A percentile compares a stretch with the other conserved stretches of the same genome.
These are phyloP conservation scores for Diaporthe vaccinii DNA, from an alignment of 2,329 filamentous ascomycete genomes.

Conservation along the genomic window DNA sequence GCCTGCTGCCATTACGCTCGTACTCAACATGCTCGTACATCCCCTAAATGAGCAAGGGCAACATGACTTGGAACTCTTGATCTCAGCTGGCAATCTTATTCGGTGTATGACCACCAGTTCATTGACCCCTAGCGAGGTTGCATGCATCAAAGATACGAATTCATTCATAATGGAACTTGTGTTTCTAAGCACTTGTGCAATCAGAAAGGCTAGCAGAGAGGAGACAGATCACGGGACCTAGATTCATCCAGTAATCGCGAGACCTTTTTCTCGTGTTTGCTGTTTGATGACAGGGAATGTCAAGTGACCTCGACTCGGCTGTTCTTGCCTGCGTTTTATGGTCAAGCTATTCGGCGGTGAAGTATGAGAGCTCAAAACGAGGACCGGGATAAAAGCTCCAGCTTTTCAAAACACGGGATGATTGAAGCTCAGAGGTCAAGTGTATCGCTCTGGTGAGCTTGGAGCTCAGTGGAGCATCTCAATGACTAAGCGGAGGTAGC, in stretches of 20 bases:
- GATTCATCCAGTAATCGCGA: neutral
- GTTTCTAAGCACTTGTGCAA: slow-evolving; percentile 4
- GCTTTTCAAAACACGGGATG: neutral
- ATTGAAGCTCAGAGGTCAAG: neutral
- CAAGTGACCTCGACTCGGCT: neutral
- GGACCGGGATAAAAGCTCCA: too few species aligned
- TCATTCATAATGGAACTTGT: slow-evolving; percentile 7
- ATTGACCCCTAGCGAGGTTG: neutral
- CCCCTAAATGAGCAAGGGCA: neutral
- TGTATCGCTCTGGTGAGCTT: neutral
- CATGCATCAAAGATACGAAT: neutral
- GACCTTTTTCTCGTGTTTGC: neutral
- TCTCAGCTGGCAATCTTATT: neutral
- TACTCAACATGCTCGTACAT: slow-evolving; percentile 7
- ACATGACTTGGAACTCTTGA: slow-evolving; percentile 2
- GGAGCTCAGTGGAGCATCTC: too few species aligned
- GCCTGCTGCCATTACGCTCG: neutral
- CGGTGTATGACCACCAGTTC: neutral
- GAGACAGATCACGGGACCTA: neutral
- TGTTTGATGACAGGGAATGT: too few species aligned
- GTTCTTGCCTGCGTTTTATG: neutral
- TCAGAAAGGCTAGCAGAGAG: neutral
- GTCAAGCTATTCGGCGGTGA: too few species aligned
- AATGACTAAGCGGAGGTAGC: slow-evolving; percentile 18
- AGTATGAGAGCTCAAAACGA: neutral